Base-by-base conservation (phyloP, 2,329 filamentous ascomycete species). In the Cladosporium sp. region DNA sequence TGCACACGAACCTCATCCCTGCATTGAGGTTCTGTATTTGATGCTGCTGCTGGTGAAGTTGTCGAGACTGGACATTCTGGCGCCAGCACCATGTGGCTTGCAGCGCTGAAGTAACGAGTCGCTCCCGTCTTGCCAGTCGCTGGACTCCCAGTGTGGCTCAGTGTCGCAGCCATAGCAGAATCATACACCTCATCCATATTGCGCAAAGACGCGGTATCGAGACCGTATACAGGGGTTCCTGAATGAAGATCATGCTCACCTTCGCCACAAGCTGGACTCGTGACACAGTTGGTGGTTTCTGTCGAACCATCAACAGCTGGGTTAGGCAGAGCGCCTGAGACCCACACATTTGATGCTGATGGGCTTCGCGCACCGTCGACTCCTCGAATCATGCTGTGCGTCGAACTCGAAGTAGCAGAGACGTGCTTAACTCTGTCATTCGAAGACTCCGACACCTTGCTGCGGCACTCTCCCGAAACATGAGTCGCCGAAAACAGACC, bases 51-150 rank as follows among this genome's bases (percentile, higher is more conserved):
- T 3, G 24, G 10, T 9, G 42, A 25, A 1, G 20, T 45, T 17
- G 22, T n/a, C 2, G 24, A 22, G 13, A 20, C 12, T 19, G 48
- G 35, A 13, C 7, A 9, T 25, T 35, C 13, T 10, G 40, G 3
- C 13, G 15, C 10, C 28, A 17, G 22, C 4, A 6, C 17, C 4
- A 45, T 36, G 3, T 53, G 42, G 42, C 60, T 60, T 2, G 53
- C 44, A 10, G 59, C 61, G 40, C 61, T 61, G 51, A 61, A 59
- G 50, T 61, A 62, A 2, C 57, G 52, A 37, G 58, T 62, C n/a
- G 35, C 47, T 5, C 44, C 49, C 1, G 59, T 61, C 25, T 47
- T 50, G 36, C 47, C 45, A 17, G 58, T 62, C 13, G 24, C 44
- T 8, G 42, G 36, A 17, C 44, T 50, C 4, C 20, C 44, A 7